Evolutionary conservation across 2,329 filamentous ascomycete genomes (phyloP).

Genomic region (Ambrosiella beaveri): DNA sequence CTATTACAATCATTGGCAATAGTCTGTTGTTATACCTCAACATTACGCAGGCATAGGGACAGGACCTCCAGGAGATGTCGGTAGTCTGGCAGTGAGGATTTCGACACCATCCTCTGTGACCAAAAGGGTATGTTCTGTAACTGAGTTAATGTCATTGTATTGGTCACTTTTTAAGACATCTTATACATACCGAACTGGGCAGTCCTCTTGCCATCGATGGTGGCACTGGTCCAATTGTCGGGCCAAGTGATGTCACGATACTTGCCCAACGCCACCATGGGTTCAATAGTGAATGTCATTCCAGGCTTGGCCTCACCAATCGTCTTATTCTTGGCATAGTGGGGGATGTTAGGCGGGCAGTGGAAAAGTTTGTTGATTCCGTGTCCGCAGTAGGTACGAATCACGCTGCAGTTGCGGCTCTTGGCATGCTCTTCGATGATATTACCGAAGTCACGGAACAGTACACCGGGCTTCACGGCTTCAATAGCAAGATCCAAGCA

Average conservation of each 20-base stretch:
- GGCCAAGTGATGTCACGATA: constrained; percentile 93
- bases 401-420: constrained; percentile 66
- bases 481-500: constrained; percentile 83
- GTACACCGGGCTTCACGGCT: constrained; percentile 78
- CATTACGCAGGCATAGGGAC: constrained; percentile 34
- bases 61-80: constrained; percentile 59
- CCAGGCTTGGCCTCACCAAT: constrained; percentile 85
- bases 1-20: not conserved
- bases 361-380: constrained; percentile 92
- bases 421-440: constrained; percentile 94
- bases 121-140: constrained; percentile 58
- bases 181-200: constrained; percentile 67
- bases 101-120: constrained; percentile 73
- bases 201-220: constrained; percentile 71
- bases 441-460: constrained; percentile 86
- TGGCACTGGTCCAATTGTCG: constrained; percentile 96
- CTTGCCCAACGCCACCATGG: constrained; percentile 88
- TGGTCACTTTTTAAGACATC: not conserved
- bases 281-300: constrained; percentile 98
- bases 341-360: constrained; percentile 80
- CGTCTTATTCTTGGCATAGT: constrained; percentile 97
- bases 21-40: not conserved
- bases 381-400: constrained; percentile 91
- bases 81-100: constrained; percentile 55
- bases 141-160: not conserved